These are phyloP conservation scores for Parvularia atlantis DNA, from an alignment of 78 protist genomes.

Conservation along the genomic window DNA sequence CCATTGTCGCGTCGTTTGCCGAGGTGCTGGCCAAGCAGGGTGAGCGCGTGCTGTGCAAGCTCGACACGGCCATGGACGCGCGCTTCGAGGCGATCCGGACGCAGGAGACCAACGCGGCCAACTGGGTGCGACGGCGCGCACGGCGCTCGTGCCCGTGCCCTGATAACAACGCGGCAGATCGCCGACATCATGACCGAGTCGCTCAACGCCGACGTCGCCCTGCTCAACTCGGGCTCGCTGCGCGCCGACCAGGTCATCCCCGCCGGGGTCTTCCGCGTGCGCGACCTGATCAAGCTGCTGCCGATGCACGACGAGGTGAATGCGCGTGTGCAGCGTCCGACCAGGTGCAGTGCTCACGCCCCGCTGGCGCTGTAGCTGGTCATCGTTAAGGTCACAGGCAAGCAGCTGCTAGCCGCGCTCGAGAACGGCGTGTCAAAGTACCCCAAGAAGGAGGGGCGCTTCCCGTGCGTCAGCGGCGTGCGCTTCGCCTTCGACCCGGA, in stretches of 20 bases:
- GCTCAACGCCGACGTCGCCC: slow-evolving; percentile 5
- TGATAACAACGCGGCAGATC: background rate
- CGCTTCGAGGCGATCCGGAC: slow-evolving; percentile 12
- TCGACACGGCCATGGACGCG: background rate
- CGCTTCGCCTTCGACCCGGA: slow-evolving; percentile 16
- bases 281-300: background rate
- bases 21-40: background rate
- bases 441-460: slow-evolving; percentile 51
- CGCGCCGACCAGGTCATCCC: slow-evolving; percentile 13
- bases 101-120: slow-evolving; percentile 16
- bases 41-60: background rate
- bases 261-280: background rate
- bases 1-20: background rate
- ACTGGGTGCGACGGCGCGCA: background rate
- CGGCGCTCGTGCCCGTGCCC: background rate
- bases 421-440: slow-evolving; percentile 45
- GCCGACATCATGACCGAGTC: slow-evolving; percentile 7
- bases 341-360: too few relatives aligned
- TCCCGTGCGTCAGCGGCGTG: slow-evolving; percentile 34
- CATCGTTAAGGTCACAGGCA: slow-evolving; percentile 4
- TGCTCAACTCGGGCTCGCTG: slow-evolving; percentile 35
- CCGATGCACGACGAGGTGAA: background rate
- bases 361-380: too few relatives aligned
- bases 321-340: too few relatives aligned
- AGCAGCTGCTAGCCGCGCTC: slow-evolving; percentile 22